Percentiles rank a stretch among this genome's conserved stretches.
Evolutionary conservation across 2,329 filamentous ascomycete genomes (phyloP).

Genomic region (Clonostachys rosea): DNA sequence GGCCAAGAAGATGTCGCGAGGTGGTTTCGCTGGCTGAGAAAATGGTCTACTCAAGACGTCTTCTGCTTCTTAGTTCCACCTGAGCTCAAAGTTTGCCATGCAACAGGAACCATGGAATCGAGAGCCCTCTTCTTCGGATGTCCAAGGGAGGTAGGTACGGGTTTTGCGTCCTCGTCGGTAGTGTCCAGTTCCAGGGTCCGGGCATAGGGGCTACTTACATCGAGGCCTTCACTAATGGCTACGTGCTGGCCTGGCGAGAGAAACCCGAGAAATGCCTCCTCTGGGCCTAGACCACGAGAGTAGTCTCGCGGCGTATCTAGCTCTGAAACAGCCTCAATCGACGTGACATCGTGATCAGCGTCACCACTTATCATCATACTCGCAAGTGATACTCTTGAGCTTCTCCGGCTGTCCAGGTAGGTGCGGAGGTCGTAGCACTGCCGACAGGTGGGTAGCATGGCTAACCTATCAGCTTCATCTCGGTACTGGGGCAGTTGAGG

Average conservation of each 20-base stretch:
- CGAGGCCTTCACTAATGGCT: constrained; percentile 54
- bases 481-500: constrained; percentile 33
- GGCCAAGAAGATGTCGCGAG: constrained; percentile 60
- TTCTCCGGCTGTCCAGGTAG: constrained; percentile 34
- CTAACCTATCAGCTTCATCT: constrained; percentile 31
- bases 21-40: constrained; percentile 26
- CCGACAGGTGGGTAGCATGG: constrained; percentile 31
- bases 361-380: constrained; percentile 31
- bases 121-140: too few species aligned
- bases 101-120: too few species aligned
- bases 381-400: constrained; percentile 31
- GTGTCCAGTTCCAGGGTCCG: constrained; percentile 90
- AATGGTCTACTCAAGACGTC: too few species aligned
- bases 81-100: too few species aligned
- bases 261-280: too few species aligned
- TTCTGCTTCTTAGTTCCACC: too few species aligned
- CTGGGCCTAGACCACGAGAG: too few species aligned
- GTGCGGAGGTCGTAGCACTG: constrained; percentile 33
- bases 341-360: constrained; percentile 29
- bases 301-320: constrained; percentile 33
- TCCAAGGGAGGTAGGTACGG: too few species aligned
- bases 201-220: constrained; percentile 65
- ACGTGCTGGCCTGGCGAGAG: constrained; percentile 73
- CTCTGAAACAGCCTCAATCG: constrained; percentile 31
- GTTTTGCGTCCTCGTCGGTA: constrained; percentile 49